phyloP scores from a whole-genome alignment of 2,329 filamentous ascomycete species.

The Fusarium citri region DNA sequence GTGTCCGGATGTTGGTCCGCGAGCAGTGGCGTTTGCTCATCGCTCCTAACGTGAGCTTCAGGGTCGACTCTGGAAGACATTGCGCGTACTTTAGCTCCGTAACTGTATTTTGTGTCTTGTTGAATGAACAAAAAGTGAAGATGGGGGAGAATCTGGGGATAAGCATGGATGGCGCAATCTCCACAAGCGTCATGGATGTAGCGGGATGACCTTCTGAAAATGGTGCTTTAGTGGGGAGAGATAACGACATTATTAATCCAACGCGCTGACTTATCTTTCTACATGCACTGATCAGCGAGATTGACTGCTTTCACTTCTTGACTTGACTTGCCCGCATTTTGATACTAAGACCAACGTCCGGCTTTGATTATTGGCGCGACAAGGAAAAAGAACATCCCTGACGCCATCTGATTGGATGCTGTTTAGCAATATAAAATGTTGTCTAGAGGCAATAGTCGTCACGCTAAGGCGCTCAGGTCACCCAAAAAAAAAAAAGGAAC shows the following conservation, averaged over 20 bases:
- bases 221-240: background rate
- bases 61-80: conserved; percentile 4
- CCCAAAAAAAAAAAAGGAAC: too few species aligned
- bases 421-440: too few species aligned
- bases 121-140: background rate
- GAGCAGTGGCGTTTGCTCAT: conserved; percentile 23
- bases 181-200: conserved; percentile 18
- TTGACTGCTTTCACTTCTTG: background rate
- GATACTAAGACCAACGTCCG: background rate
- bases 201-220: background rate
- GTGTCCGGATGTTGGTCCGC: background rate
- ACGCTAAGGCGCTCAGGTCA: too few species aligned
- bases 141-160: background rate
- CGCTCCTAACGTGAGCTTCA: background rate
- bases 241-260: conserved; percentile 24
- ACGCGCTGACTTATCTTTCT: background rate
- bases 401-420: too few species aligned
- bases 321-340: background rate
- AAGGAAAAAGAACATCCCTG: too few species aligned
- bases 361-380: too few species aligned
- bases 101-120: too few species aligned
- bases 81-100: accelerated
- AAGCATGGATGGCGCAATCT: background rate
- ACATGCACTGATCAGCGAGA: background rate
- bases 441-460: too few species aligned